Percentiles rank a stretch among this genome's conserved stretches.
Evolutionary conservation across 1,284 basidiomycete species (phyloP).

Genomic region (Cerrena zonata): DNA sequence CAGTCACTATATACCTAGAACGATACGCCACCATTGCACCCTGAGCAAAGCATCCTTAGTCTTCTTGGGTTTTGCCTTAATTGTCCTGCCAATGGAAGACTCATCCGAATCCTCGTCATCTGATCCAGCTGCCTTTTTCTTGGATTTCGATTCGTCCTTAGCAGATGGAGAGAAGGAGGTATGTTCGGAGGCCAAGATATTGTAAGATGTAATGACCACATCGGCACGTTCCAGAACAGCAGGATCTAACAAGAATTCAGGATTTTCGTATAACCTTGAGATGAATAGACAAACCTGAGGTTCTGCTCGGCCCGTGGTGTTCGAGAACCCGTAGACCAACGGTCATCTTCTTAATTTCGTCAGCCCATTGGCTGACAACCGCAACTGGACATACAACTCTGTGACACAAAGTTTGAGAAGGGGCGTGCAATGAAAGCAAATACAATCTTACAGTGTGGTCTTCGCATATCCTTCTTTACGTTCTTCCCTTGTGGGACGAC

Average conservation of each 20-base stretch:
- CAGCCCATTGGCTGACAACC: slow-evolving; percentile 87
- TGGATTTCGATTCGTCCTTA: slow-evolving; percentile 45
- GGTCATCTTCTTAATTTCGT: slow-evolving; percentile 79
- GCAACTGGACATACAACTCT: slow-evolving; percentile 81
- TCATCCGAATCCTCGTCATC: slow-evolving; percentile 36
- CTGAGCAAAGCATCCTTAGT: slow-evolving; percentile 70
- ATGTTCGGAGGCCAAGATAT: slow-evolving; percentile 72
- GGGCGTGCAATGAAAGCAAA: slow-evolving; percentile 4
- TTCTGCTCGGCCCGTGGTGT: slow-evolving; percentile 75
- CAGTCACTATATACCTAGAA: slow-evolving; percentile 37
- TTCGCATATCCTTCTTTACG: slow-evolving; percentile 66
- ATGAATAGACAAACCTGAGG: slow-evolving; percentile 50
- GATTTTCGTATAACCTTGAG: too few species aligned
- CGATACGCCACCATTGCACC: slow-evolving; percentile 80
- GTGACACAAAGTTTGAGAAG: slow-evolving; percentile 6
- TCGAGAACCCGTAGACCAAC: slow-evolving; percentile 65
- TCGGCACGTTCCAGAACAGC: slow-evolving; percentile 57
- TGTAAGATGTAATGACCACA: slow-evolving; percentile 82
- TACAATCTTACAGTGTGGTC: slow-evolving; percentile 61
- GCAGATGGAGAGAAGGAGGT: slow-evolving; percentile 40
- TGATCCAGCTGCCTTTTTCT: slow-evolving; percentile 9
- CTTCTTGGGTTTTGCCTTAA: slow-evolving; percentile 36
- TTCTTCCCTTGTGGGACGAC: slow-evolving; percentile 63
- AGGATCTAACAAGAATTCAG: slow-evolving; percentile 47
- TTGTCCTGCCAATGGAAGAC: slow-evolving; percentile 35